Base-by-base conservation (phyloP, 2,329 filamentous ascomycete species). In the Coniochaeta sp. region DNA sequence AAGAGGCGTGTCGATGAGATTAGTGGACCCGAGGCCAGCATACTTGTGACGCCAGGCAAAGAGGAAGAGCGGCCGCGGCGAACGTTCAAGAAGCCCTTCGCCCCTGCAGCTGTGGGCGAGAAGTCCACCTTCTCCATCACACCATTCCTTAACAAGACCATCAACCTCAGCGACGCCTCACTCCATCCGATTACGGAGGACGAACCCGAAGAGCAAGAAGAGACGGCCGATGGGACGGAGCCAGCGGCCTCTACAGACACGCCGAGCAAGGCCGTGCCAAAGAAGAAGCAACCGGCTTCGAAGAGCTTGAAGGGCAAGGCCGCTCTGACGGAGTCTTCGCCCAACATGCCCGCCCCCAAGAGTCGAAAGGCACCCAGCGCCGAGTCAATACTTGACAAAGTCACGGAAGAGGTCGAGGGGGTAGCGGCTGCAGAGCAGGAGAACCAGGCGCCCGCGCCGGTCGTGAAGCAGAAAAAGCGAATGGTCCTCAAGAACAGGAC, bases 51-150 rank as follows among this genome's bases (percentile, higher is more conserved):
- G 27, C 76, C 63, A 50, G 72, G 58, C 31, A 38, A 63, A 57
- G 53, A 56, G 38, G 64, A 73, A 48, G 55, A 70, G 53, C 63
- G 68, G 49, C 59, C 63, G 51, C 73, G 71, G 56, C 71, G 71
- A 38, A 65, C 65, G 30, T 60, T 69, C 54, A 87, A 85, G 67
- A 85, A 83, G 64, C 72, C 76, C 52, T 66, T 73, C 26, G 79
- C 83, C 18, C 78, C 81, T 31, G 77, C 80, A 1, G 71, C 82
- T 51, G 73, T 87, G 5, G 90, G 88, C 27, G 89, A 95, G 63
- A 96, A 96, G 67, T 96, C 91, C 0, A 85, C 80, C 3, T 96
- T 97, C 67, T 96, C 91, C 4, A 90, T 96, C 57, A 97, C 92
- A 0, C 92, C 92, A 0, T 96, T 95, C 73, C 75, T 97, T 55